These are phyloP conservation scores for Trichosporon asahii DNA, from an alignment of 1,284 basidiomycete genomes.

Conservation along the genomic window DNA sequence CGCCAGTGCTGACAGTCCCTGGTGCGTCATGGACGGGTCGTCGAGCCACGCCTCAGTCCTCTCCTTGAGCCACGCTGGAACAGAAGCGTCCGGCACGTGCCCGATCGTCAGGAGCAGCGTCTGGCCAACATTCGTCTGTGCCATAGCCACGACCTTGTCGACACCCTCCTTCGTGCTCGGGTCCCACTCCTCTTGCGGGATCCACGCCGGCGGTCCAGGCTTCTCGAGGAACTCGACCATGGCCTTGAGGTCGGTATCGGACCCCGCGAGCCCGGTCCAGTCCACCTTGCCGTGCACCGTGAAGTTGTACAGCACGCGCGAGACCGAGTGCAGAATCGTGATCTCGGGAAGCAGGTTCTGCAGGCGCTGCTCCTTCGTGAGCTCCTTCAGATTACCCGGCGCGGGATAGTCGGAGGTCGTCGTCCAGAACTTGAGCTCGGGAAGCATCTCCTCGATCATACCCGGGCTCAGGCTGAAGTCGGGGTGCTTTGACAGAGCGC, in stretches of 20 bases:
- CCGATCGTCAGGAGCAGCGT: conserved; percentile 5
- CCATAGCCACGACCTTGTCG: neutral
- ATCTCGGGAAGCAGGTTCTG: neutral
- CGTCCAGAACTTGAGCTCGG: conserved; percentile 6
- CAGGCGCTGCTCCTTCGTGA: neutral
- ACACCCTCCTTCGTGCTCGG: neutral
- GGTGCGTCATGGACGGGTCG: neutral
- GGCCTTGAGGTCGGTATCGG: neutral
- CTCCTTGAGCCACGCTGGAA: neutral
- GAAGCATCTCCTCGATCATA: neutral
- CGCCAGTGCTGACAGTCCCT: neutral
- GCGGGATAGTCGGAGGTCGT: neutral
- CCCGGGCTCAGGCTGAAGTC: neutral
- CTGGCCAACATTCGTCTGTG: neutral
- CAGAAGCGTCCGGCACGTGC: neutral
- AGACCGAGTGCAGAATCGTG: neutral
- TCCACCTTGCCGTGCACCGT: neutral
- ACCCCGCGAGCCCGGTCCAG: neutral
- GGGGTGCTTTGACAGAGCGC: neutral
- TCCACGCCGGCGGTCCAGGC: neutral
- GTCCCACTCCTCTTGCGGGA: neutral
- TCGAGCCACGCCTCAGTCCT: conserved; percentile 9
- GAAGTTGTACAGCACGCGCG: conserved; percentile 1
- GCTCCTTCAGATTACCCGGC: neutral
- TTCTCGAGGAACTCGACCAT: neutral